Evolutionary conservation across 2,329 filamentous ascomycete genomes (phyloP).

Genomic region (Pseudogymnoascus sp.): DNA sequence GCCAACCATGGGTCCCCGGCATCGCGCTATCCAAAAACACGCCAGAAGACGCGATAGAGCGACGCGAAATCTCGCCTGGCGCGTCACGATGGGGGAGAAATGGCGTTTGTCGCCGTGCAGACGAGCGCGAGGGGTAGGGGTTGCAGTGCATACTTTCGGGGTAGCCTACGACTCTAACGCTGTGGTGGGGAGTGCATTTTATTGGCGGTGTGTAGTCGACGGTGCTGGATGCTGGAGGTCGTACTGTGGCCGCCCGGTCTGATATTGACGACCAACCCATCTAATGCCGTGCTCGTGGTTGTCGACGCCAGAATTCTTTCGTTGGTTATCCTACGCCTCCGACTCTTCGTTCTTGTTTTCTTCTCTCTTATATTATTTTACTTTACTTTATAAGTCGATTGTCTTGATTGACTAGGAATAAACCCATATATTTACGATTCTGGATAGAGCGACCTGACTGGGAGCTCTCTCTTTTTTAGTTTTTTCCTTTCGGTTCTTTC

Average conservation of each 20-base stretch:
- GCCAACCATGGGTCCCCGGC: background rate
- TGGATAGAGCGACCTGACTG: constrained; percentile 1
- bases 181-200: constrained; percentile 18
- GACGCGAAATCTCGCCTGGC: background rate
- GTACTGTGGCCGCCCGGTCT: constrained; percentile 26
- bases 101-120: background rate
- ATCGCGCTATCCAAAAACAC: background rate
- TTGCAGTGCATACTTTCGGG: background rate
- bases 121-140: background rate
- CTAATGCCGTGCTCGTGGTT: constrained; percentile 13
- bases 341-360: no score
- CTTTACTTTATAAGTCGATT: no score
- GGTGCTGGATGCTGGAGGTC: constrained; percentile 19
- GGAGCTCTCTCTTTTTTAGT: background rate
- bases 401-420: no score
- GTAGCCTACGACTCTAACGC: constrained; percentile 25
- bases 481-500: constrained; percentile 6
- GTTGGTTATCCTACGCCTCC: no score
- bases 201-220: constrained; percentile 7
- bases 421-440: constrained; percentile 6
- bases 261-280: constrained; percentile 28
- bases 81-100: background rate
- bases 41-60: background rate
- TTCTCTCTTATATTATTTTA: no score
- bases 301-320: no score